These are phyloP conservation scores for Quercus robur DNA, from an alignment of 306 rosid species.

Conservation along the genomic window DNA sequence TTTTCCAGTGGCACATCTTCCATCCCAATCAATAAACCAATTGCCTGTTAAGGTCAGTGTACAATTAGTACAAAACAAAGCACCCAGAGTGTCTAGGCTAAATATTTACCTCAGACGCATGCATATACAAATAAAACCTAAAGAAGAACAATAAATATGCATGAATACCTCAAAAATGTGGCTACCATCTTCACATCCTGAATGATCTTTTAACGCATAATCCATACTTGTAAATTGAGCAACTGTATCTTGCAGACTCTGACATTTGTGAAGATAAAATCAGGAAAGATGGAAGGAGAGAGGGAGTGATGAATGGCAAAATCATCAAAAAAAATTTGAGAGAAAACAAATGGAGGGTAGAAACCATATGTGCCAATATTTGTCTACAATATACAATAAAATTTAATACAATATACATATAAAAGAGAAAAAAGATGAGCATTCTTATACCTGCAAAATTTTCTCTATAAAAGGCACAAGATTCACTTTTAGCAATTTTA, in stretches of 20 bases:
- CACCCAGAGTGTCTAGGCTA: slow-evolving; percentile 10
- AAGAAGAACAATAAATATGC: neutral
- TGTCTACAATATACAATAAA: neutral
- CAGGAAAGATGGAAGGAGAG: neutral
- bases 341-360: neutral
- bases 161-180: slow-evolving; percentile 87
- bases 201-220: slow-evolving; percentile 51
- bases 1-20: slow-evolving; percentile 82
- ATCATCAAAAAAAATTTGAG: slow-evolving; percentile 11
- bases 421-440: neutral
- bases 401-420: neutral
- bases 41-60: slow-evolving; percentile 61
- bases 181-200: slow-evolving; percentile 91
- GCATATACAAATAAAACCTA: neutral
- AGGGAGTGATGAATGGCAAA: slow-evolving; percentile 13
- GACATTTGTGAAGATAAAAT: slow-evolving; percentile 11
- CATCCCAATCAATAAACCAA: slow-evolving; percentile 91
- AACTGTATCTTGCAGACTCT: slow-evolving; percentile 81
- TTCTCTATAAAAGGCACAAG: slow-evolving; percentile 79
- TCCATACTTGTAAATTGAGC: slow-evolving; percentile 64
- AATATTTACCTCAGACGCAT: neutral
- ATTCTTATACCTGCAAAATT: slow-evolving; percentile 79
- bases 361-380: neutral
- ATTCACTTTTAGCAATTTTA: slow-evolving; percentile 81
- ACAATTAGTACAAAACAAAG: slow-evolving; percentile 22